Base-by-base conservation (phyloP, 1,139 yeast species). In the Debaryomycetaceae sp. region DNA sequence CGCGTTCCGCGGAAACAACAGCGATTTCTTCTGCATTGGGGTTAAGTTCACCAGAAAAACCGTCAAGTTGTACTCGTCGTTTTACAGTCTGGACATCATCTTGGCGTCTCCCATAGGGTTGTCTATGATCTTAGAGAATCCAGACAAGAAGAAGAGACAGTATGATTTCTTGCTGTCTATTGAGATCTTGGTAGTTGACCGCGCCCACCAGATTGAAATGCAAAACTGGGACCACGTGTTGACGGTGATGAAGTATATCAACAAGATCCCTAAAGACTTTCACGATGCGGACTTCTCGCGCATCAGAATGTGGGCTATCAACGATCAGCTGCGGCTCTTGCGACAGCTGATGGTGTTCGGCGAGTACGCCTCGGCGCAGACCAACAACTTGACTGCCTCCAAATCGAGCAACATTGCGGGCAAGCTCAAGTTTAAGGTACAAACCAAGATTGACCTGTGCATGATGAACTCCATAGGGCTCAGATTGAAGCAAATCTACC, bases 41-140 rank as follows among this genome's bases (percentile, higher is more conserved):
- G 50, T 86, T 35, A 91, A 91, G 54, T 78, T 88, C 56, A 88
- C 97, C 3, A 74, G 96, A 50, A 89, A 88, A 50, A 72, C 95
- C 0, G 54, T 89, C 37, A 89, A 86, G 55, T 63, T 91, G 18
- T 91, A 83, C 53, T 75, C 96, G 4, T 78, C 89, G 18, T 86
- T 88, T 49, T 85, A 85, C 49, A 75, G 80, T 25, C 80, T 95
- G 0, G 99, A 91, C 56, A 66, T 91, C 18, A 80, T 91, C 16
- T 56, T 93, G 18, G 96, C 96, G 27, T 86, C 96, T 9, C 97
- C 98, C 2, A 70, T 93, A 36, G 98, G 98, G 0, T 62, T 91
- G 29, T 78, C 91, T 27, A 71, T 86, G 74, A 77, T 89, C 32
- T 63, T 88, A 41, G 85, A 82, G 32, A 74, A 69, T 42, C 74